phyloP scores from a whole-genome alignment of 164 flowering plant species.

The Tetrastigma voinierianum region DNA sequence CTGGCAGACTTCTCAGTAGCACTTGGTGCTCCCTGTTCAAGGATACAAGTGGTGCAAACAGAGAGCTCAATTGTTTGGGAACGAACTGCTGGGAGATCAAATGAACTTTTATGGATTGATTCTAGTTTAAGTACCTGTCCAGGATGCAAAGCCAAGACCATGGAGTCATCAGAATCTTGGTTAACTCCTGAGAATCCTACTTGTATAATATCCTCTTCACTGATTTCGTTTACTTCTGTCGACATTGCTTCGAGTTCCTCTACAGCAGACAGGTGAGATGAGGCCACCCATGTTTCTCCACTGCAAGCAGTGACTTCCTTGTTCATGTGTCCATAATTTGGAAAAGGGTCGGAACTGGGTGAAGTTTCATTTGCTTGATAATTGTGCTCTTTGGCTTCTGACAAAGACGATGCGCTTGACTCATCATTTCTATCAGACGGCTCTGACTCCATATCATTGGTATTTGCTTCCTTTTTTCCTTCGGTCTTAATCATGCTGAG shows the following conservation, averaged over 20 bases:
- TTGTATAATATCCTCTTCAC: slow-evolving; percentile 7
- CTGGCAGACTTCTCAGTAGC: slow-evolving; percentile 3
- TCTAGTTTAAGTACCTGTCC: slow-evolving; percentile 4
- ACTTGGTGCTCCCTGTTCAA: slow-evolving; percentile 12
- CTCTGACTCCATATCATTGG: neutral
- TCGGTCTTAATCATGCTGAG: neutral
- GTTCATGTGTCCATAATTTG: slow-evolving; percentile 25
- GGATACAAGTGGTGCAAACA: slow-evolving; percentile 1
- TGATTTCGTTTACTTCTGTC: slow-evolving; percentile 9
- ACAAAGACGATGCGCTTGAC: slow-evolving; percentile 19
- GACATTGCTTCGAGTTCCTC: slow-evolving; percentile 20
- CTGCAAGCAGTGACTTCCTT: slow-evolving; percentile 20
- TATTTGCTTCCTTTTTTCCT: neutral
- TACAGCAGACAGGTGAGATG: slow-evolving; percentile 11
- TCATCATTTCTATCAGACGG: neutral
- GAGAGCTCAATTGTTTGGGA: slow-evolving; percentile 3
- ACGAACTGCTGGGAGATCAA: neutral
- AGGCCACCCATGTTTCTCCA: slow-evolving; percentile 28
- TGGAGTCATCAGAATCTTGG: slow-evolving; percentile 7
- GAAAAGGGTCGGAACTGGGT: slow-evolving; percentile 18
- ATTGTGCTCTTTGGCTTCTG: slow-evolving; percentile 16
- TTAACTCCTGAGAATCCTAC: slow-evolving; percentile 12
- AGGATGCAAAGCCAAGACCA: neutral
- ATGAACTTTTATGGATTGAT: neutral
- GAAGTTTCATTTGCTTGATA: neutral